Evolutionary conservation across 495 filamentous ascomycete species (phyloP).

Genomic region (Podospora didyma): DNA sequence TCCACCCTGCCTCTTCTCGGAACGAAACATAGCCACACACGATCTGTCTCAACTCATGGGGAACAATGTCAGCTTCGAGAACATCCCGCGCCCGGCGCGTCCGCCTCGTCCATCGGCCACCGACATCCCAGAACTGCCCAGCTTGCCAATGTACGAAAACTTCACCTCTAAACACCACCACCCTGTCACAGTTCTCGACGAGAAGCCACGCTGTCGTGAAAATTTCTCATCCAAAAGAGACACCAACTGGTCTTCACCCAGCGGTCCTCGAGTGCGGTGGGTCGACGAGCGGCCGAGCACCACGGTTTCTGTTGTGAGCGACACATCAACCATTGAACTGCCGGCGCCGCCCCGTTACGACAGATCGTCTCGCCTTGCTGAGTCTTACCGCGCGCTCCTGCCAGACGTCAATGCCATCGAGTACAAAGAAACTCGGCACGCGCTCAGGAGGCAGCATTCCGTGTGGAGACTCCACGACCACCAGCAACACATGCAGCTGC

Average conservation of each 20-base stretch:
- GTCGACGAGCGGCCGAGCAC: not conserved
- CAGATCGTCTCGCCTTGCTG: slow-evolving; percentile 13
- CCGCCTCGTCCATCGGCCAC: slow-evolving; percentile 4
- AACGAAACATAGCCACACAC: not conserved
- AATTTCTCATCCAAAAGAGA: not conserved
- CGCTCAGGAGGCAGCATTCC: not conserved
- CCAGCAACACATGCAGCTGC: not conserved
- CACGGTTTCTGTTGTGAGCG: too few relatives aligned
- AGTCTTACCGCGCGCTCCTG: slow-evolving; percentile 16
- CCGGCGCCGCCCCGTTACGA: slow-evolving; percentile 11
- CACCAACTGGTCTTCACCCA: not conserved
- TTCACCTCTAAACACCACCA: not conserved
- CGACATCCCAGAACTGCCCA: slow-evolving; percentile 13
- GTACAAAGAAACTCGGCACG: not conserved
- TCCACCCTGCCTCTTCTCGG: not conserved
- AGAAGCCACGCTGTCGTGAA: not conserved
- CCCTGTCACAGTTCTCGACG: not conserved
- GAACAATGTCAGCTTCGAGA: slow-evolving; percentile 5
- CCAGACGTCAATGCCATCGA: slow-evolving; percentile 12
- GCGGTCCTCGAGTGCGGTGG: not conserved
- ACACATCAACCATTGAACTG: not conserved
- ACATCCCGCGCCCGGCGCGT: slow-evolving; percentile 4
- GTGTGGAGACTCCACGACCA: not conserved
- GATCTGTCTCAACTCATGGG: slow-evolving; percentile 7
- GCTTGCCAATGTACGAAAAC: slow-evolving; percentile 14